These are phyloP conservation scores for Nepenthes gracilis DNA, from an alignment of 148 eudicot genomes.

Conservation along the genomic window DNA sequence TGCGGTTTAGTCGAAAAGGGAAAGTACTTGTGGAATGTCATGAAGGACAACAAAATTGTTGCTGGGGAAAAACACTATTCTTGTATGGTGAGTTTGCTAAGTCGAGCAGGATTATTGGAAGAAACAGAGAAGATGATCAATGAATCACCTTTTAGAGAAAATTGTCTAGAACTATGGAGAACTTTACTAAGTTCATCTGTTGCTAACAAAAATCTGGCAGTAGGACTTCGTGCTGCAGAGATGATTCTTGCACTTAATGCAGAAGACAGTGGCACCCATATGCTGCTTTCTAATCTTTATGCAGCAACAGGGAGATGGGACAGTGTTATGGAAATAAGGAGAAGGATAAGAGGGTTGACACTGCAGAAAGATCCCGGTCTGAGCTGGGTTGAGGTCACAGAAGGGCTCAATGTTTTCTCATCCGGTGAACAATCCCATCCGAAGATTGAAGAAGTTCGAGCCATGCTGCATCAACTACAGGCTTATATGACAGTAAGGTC, in stretches of 20 bases:
- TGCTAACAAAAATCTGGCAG: constrained; percentile 23
- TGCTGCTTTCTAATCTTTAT: constrained; percentile 56
- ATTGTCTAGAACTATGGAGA: constrained; percentile 55
- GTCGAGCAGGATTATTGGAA: constrained; percentile 64
- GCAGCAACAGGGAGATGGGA: constrained; percentile 68
- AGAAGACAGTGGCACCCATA: constrained; percentile 47
- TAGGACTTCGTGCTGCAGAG: constrained; percentile 52
- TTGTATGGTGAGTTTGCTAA: constrained; percentile 76
- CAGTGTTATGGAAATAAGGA: constrained; percentile 49
- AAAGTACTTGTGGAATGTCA: constrained; percentile 46
- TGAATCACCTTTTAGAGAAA: constrained; percentile 32
- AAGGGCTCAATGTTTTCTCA: constrained; percentile 40
- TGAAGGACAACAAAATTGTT: constrained; percentile 38
- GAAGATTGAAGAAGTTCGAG: constrained; percentile 32
- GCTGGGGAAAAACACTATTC: constrained; percentile 70
- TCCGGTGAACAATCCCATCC: constrained; percentile 58
- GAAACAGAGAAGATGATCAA: constrained; percentile 52
- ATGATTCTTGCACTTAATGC: constrained; percentile 29
- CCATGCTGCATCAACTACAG: constrained; percentile 22
- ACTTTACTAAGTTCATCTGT: constrained; percentile 59
- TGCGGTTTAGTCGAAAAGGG: constrained; percentile 52
- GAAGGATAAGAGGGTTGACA: constrained; percentile 29
- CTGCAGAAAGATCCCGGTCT: constrained; percentile 66
- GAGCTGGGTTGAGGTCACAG: constrained; percentile 60
- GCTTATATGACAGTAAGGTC: constrained; percentile 20